A percentile compares a stretch with the other conserved stretches of the same genome.
Conservation (phyloP, 169 alveolate genomes). For the Besnoitia besnoiti region DNA sequence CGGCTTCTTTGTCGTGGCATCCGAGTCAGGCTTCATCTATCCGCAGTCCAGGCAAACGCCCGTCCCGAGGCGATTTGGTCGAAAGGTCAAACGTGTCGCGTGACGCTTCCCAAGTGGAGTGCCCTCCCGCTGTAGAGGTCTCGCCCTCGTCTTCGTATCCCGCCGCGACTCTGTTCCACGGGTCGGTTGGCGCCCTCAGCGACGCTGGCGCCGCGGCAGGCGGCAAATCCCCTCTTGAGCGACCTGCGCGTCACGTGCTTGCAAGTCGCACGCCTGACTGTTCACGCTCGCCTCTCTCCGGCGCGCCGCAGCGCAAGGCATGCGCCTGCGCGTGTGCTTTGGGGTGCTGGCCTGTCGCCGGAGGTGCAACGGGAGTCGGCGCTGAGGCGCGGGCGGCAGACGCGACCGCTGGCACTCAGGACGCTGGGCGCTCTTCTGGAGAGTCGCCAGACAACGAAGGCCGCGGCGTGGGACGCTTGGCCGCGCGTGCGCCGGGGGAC, state of each 20-base stretch:
- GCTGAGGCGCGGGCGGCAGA: too few relatives aligned
- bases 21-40: neutral
- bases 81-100: neutral
- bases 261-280: neutral
- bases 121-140: neutral
- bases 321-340: too few relatives aligned
- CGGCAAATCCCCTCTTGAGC: too few relatives aligned
- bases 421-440: too few relatives aligned
- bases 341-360: too few relatives aligned
- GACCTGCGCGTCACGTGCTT: neutral
- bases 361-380: too few relatives aligned
- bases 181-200: neutral
- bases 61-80: neutral
- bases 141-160: neutral
- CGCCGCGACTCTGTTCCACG: neutral
- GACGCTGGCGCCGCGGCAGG: neutral
- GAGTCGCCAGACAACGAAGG: too few relatives aligned
- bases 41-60: neutral
- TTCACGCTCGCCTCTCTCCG: neutral
- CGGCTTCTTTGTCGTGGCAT: neutral
- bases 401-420: too few relatives aligned
- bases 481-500: too few relatives aligned
- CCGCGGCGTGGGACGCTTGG: too few relatives aligned
- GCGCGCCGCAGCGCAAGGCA: neutral
- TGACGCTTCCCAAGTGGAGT: neutral